Conservation (phyloP, 129 eudicot species). For the Mikania micrantha region DNA sequence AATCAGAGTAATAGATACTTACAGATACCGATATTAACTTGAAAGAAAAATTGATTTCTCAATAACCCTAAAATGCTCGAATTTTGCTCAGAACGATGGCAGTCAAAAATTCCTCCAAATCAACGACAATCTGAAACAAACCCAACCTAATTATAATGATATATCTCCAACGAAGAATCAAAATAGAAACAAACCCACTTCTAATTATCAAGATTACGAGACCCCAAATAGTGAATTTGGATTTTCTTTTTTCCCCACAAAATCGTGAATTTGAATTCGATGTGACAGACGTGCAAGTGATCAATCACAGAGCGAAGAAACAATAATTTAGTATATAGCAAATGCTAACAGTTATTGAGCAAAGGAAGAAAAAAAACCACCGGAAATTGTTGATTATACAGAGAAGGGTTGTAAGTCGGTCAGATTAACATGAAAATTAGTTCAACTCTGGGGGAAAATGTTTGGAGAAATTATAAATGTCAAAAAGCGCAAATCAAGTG, state of each 20-base stretch:
- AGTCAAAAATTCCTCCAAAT: conserved; percentile 23
- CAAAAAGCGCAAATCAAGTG: conserved; percentile 24
- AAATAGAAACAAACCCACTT: conserved; percentile 15
- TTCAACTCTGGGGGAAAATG: background rate
- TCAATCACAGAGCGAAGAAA: too few species aligned
- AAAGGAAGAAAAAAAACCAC: too few species aligned
- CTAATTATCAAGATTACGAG: background rate
- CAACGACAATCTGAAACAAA: conserved; percentile 3
- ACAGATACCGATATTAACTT: conserved; percentile 14
- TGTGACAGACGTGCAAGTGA: too few species aligned
- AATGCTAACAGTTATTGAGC: too few species aligned
- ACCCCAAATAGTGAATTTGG: conserved; percentile 6
- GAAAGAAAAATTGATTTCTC: conserved; percentile 16
- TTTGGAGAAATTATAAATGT: conserved; percentile 6
- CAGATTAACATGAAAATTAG: conserved; percentile 11
- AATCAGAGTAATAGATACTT: conserved; percentile 13
- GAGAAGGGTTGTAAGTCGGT: conserved; percentile 5
- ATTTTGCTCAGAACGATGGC: too few species aligned
- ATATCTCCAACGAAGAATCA: background rate
- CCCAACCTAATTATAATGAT: background rate
- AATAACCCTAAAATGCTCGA: background rate
- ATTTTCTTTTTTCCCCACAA: background rate
- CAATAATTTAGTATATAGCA: too few species aligned
- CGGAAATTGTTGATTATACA: too few species aligned
- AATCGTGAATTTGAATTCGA: background rate